Percentiles rank a stretch among this genome's conserved stretches.
These are phyloP conservation scores for Diplodia sapinea DNA, from an alignment of 2,329 filamentous ascomycete genomes.

Conservation along the genomic window DNA sequence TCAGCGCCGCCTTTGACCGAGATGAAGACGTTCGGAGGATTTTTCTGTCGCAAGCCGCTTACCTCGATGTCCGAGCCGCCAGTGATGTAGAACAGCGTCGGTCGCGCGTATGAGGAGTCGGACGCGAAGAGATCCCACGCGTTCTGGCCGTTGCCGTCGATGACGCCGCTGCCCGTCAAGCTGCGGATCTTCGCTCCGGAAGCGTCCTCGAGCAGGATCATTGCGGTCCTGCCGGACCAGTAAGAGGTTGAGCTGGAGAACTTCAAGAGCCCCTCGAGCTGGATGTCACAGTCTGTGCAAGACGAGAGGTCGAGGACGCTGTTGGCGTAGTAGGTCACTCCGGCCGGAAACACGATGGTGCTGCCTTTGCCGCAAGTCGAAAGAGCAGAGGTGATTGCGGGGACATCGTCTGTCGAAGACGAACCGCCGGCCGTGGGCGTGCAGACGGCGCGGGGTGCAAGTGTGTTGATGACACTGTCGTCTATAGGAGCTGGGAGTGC, in stretches of 20 bases:
- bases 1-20: constrained; percentile 47
- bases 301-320: constrained; percentile 51
- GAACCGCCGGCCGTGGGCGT: constrained; percentile 43
- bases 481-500: constrained; percentile 45
- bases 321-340: constrained; percentile 52
- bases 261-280: constrained; percentile 54
- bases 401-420: constrained; percentile 50
- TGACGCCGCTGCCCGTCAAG: constrained; percentile 49
- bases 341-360: constrained; percentile 53
- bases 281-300: constrained; percentile 54
- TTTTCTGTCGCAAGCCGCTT: constrained; percentile 48
- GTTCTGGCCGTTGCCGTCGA: constrained; percentile 57
- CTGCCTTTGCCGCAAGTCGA: constrained; percentile 51
- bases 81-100: constrained; percentile 52
- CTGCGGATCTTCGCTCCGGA: constrained; percentile 50
- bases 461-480: not conserved
- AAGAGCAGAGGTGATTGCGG: constrained; percentile 53
- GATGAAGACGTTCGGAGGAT: constrained; percentile 55
- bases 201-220: constrained; percentile 50
- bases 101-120: constrained; percentile 48
- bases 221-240: constrained; percentile 51
- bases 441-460: constrained; percentile 38
- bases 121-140: constrained; percentile 51
- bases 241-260: constrained; percentile 49
- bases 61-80: constrained; percentile 49